Evolutionary conservation across 345 rosid genomes (phyloP), one percentile per base, ranked within the genome.

Genomic region (Corymbia maculata): DNA sequence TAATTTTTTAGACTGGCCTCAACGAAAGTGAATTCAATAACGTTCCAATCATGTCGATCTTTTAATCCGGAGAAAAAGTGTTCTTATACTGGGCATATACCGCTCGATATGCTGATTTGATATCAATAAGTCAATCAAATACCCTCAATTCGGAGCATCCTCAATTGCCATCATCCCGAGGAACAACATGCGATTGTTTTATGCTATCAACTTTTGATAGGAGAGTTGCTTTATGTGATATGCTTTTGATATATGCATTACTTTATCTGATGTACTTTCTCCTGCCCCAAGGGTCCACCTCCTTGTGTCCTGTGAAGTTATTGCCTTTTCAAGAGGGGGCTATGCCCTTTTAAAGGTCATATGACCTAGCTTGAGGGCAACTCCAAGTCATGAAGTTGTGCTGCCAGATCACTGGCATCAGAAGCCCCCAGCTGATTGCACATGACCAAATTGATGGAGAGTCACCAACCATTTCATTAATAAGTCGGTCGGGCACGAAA

Each of bases 391-490:
- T 85, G 80, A 26, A 85, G 86, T 70, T 44, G 82, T 79, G 82
- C 59, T 86, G 88, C 89, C 90, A 89, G 91, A 59, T 90, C 88
- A 70, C 30, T 86, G 61, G 88, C 85, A 89, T 75, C 84, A 14
- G 53, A 32, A 21, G 53, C 52, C 68, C 86, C 47, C 89, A 88
- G 89, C 88, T 47, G 53, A 85, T 10, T 66, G 91, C 93, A 92
- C 93, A 89, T 90, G 93, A 85, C 89, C 89, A 82, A 88, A 68
- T 66, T 52, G 85, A 85, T 85, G 10, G 86, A 51, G 44, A 2
- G 59, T 85, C 86, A 51, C 85, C 88, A 30, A 49, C 84, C 51
- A 51, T 68, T 87, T n/a, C 55, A 32, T 64, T 26, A 51, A 75
- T 42, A 22, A 75, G 84, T 75, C 21, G 49, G 84, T 75, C 42